phyloP scores from a whole-genome alignment of 257 asterid genomes.

The Eucommia ulmoides region DNA sequence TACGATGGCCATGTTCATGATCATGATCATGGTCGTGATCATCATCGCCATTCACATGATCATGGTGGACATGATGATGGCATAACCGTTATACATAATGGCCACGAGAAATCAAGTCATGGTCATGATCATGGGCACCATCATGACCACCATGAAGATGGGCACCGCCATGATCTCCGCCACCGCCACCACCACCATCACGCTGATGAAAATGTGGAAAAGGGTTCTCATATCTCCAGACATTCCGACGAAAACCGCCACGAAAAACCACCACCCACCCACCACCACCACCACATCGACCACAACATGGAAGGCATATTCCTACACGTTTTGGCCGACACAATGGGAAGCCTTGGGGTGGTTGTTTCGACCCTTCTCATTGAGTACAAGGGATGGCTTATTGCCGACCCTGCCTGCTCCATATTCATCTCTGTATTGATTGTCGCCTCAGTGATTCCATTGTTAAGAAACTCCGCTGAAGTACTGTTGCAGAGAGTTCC shows the following conservation, averaged over 20 bases:
- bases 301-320: slow-evolving; percentile 99
- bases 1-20: slow-evolving; percentile 19
- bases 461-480: slow-evolving; percentile 91
- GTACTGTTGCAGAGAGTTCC: slow-evolving; percentile 87
- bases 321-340: slow-evolving; percentile 94
- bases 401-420: slow-evolving; percentile 94
- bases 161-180: slow-evolving; percentile 2
- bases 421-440: slow-evolving; percentile 78
- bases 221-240: slow-evolving; percentile 15
- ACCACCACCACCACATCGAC: slow-evolving; percentile 76
- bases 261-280: slow-evolving; percentile 12
- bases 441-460: slow-evolving; percentile 70
- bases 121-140: slow-evolving; percentile 12
- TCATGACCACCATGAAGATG: slow-evolving; percentile 11
- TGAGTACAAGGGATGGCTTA: slow-evolving; percentile 90
- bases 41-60: slow-evolving; percentile 9
- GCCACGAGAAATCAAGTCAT: neutral
- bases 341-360: slow-evolving; percentile 94
- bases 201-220: slow-evolving; percentile 7
- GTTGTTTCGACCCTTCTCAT: slow-evolving; percentile 80
- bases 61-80: neutral
- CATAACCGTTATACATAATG: neutral
- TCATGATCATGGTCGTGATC: slow-evolving; percentile 12
- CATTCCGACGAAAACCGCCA: slow-evolving; percentile 15
- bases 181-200: slow-evolving; percentile 6